A percentile compares a stretch with the other conserved stretches of the same genome.
Evolutionary conservation across 140 eudicot species (phyloP).

Genomic region (Flaveria floridana): DNA sequence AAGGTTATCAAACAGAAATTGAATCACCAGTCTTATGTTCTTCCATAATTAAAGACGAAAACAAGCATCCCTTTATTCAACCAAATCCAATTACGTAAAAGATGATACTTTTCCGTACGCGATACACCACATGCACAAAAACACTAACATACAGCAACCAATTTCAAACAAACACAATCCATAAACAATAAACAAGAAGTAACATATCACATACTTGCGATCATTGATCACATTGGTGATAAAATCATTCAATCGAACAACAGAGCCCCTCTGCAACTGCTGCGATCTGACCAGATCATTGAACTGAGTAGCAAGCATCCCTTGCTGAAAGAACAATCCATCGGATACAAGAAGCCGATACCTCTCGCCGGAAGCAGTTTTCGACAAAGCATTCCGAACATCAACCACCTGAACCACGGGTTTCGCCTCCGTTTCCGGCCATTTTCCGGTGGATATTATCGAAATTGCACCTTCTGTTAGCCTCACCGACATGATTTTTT

Average conservation of each 20-base stretch:
- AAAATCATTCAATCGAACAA: conserved; percentile 54
- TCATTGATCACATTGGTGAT: conserved; percentile 38
- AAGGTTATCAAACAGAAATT: background rate
- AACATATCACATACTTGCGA: conserved; percentile 41
- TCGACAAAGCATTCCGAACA: conserved; percentile 37
- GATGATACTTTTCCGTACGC: background rate
- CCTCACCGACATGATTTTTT: conserved; percentile 33
- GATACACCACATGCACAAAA: background rate
- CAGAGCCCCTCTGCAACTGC: conserved; percentile 56
- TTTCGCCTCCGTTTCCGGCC: conserved; percentile 26
- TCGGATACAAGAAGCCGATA: conserved; percentile 64
- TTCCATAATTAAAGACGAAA: too few species aligned
- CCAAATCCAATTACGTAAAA: background rate
- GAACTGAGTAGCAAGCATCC: conserved; percentile 68
- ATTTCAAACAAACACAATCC: background rate
- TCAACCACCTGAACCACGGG: conserved; percentile 65
- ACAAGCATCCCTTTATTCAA: too few species aligned
- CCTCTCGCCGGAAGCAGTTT: conserved; percentile 39
- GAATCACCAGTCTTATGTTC: background rate
- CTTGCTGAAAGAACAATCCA: conserved; percentile 51
- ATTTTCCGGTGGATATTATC: conserved; percentile 25
- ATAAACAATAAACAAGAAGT: background rate
- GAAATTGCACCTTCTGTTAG: conserved; percentile 50
- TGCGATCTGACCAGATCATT: conserved; percentile 56
- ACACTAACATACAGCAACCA: background rate